These are phyloP conservation scores for Nemania sp. DNA, from an alignment of 2,329 filamentous ascomycete genomes.

Conservation along the genomic window DNA sequence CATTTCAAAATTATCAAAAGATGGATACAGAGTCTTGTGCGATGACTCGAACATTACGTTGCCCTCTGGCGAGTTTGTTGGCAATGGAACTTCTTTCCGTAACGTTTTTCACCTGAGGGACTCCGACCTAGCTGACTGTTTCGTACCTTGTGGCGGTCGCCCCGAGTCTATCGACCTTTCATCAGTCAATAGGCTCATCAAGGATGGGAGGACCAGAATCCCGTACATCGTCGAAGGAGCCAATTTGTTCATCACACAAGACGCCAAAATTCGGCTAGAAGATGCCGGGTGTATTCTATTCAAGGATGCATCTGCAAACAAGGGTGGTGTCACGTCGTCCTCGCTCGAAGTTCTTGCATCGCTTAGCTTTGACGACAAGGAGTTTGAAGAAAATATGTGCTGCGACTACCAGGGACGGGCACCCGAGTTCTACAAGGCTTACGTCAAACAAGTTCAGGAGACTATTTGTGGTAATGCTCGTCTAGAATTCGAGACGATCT, in stretches of 20 bases:
- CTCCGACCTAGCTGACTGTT: constrained; percentile 76
- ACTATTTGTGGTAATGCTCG: constrained; percentile 89
- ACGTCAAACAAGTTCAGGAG: constrained; percentile 88
- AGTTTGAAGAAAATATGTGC: constrained; percentile 94
- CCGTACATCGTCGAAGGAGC: constrained; percentile 98
- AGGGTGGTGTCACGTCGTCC: constrained; percentile 96
- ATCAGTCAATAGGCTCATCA: constrained; percentile 80
- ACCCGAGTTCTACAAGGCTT: constrained; percentile 89
- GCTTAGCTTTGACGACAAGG: constrained; percentile 87
- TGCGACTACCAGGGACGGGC: constrained; percentile 70
- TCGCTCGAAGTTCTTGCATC: constrained; percentile 95
- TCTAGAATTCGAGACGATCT: constrained; percentile 97
- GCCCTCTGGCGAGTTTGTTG: constrained; percentile 81
- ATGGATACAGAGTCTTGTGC: constrained; percentile 89
- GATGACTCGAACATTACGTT: constrained; percentile 90
- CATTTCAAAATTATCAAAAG: constrained; percentile 76
- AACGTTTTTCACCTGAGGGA: constrained; percentile 94
- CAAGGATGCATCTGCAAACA: constrained; percentile 98
- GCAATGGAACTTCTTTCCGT: constrained; percentile 93
- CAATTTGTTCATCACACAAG: constrained; percentile 98
- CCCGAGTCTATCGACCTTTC: constrained; percentile 95
- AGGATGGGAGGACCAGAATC: constrained; percentile 82
- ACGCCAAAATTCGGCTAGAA: constrained; percentile 93
- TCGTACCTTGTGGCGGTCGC: constrained; percentile 94
- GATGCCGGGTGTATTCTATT: constrained; percentile 92